Evolutionary conservation across 2,329 filamentous ascomycete species (phyloP), one percentile per base, ranked within the genome.

Genomic region (Paecilomyces formosus): DNA sequence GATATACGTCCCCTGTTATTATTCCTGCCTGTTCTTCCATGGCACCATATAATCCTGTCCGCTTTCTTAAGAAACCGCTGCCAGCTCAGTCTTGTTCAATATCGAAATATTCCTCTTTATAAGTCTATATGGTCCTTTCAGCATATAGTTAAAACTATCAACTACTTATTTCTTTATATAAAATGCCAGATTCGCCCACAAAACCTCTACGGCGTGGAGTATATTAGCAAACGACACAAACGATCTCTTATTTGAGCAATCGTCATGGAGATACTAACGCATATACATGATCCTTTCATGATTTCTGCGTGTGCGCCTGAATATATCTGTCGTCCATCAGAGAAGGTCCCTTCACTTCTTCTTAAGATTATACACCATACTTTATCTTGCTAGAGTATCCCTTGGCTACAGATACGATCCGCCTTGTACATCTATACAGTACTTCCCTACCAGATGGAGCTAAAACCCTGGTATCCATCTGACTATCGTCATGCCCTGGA

Each of bases 401-500:
- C 18, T n/a, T 45, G 9, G n/a, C 15, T 21, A n/a, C 39, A 21
- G 6, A 45, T 6, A n/a, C 4, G n/a, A 18, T 45, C 15, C 39
- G n/a, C 15, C 7, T 45, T 45, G 8, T 39, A 13, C n/a, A 45
- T 45, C 15, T 24, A 28, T 52, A 9, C 2, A 6, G 6, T 5
- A 21, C 3, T 52, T 8, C 22, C 31, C 11, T 11, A 31, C 39
- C 54, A n/a, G 12, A 70, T 70, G 68, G 61, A 64, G 11, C 33
- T 31, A 33, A 63, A 67, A 33, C 49, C 56, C 21, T 58, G 58
- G 49, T 68, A 67, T 55, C 70, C 70, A 22, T 31, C 30, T 5
- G 68, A 71, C 55, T 71, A 67, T 51, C 57, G 58, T 12, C 57
- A 57, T 45, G 66, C 65, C 11, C 55, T 70, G 18, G 49, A 28